Conservation (phyloP, 352 stramenopile genomes). For the Globisporangium perplexum region DNA sequence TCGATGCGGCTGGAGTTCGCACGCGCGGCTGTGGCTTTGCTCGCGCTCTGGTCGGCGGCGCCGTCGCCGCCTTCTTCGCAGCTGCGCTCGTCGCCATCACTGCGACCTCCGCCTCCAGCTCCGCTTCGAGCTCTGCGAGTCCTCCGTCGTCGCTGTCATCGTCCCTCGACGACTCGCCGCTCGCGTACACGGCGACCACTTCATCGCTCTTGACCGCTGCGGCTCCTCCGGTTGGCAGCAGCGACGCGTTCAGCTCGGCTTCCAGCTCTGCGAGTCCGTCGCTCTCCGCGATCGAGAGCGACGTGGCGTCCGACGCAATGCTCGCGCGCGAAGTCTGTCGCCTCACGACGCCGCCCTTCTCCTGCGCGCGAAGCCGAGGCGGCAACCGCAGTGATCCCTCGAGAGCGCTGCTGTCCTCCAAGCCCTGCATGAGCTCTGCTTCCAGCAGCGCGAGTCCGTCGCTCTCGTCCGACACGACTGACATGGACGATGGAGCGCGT, state of each 20-base stretch:
- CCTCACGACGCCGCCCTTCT: neutral
- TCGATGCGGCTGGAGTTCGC: neutral
- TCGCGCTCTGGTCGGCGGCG: neutral
- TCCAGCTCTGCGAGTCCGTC: conserved; percentile 27
- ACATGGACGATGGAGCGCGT: conserved; percentile 3
- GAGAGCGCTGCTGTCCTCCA: neutral
- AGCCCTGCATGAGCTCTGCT: conserved; percentile 23
- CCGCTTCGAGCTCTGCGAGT: conserved; percentile 14
- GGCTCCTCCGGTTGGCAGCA: neutral
- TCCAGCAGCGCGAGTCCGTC: conserved; percentile 43
- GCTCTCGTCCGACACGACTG: conserved; percentile 23
- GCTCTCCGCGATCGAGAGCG: conserved; percentile 2
- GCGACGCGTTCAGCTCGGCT: conserved; percentile 17
- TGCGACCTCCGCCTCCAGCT: conserved; percentile 12
- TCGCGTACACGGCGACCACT: neutral
- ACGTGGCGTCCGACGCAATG: neutral
- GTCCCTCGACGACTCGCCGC: neutral
- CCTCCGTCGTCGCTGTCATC: conserved; percentile 15
- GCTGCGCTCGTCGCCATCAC: neutral
- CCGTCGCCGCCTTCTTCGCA: conserved; percentile 3
- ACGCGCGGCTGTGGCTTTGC: neutral
- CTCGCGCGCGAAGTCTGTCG: conserved; percentile 1
- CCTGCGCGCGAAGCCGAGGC: neutral
- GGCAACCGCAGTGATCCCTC: neutral
- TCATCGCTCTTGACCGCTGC: neutral